These are phyloP conservation scores for Kwoniella dejecticola DNA, from an alignment of 768 basidiomycete species.

Conservation along the genomic window DNA sequence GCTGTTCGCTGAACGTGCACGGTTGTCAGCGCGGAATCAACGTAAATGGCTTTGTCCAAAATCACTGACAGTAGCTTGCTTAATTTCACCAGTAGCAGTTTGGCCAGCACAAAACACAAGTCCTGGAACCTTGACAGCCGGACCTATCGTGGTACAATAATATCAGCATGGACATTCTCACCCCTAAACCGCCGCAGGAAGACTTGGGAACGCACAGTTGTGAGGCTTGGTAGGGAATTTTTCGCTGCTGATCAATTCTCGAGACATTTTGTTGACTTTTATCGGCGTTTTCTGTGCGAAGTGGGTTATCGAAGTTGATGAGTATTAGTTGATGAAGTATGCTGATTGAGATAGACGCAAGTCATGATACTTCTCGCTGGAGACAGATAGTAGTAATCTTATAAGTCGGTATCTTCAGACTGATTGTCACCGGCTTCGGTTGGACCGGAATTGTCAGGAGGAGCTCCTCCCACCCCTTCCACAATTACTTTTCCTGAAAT, in stretches of 20 bases:
- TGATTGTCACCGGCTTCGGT: too few species aligned
- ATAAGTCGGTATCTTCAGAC: too few species aligned
- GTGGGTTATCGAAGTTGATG: too few species aligned
- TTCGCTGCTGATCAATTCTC: slow-evolving; percentile 40
- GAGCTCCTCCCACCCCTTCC: too few species aligned
- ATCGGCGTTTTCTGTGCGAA: too few species aligned
- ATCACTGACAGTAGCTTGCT: slow-evolving; percentile 41
- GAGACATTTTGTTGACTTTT: slow-evolving; percentile 28
- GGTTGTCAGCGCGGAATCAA: too few species aligned
- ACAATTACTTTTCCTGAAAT: too few species aligned
- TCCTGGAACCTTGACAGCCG: slow-evolving; percentile 46
- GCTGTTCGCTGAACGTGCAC: neutral
- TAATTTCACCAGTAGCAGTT: slow-evolving; percentile 41
- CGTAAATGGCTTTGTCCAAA: neutral
- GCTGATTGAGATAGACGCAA: too few species aligned
- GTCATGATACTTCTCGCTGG: too few species aligned
- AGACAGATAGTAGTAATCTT: too few species aligned
- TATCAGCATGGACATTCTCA: neutral
- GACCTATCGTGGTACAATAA: slow-evolving; percentile 16
- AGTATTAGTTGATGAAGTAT: too few species aligned
- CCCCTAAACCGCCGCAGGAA: neutral
- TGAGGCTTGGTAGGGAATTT: slow-evolving; percentile 49
- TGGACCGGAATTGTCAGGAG: too few species aligned
- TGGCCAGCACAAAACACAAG: slow-evolving; percentile 49
- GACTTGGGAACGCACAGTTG: slow-evolving; percentile 33